Evolutionary conservation across 176 grass and related monocot genomes (phyloP).

Genomic region (Carex cristatella): DNA sequence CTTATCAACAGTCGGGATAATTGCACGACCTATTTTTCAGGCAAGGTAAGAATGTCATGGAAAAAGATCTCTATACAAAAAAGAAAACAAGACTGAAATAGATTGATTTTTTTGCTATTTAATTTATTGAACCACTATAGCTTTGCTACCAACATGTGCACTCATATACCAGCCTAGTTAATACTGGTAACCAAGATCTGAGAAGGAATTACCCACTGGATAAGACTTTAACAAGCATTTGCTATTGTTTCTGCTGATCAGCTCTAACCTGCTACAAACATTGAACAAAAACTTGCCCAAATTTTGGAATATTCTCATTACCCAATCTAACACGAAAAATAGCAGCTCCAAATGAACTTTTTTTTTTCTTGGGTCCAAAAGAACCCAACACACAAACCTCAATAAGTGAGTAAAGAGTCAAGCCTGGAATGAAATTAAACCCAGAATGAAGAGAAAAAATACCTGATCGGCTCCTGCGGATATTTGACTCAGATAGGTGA

Average conservation of each 20-base stretch:
- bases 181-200: neutral
- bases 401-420: neutral
- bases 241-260: neutral
- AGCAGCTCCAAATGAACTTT: neutral
- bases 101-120: neutral
- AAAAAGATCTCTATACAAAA: neutral
- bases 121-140: neutral
- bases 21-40: neutral
- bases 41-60: neutral
- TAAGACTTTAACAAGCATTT: neutral
- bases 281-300: neutral
- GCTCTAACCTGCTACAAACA: neutral
- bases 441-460: neutral
- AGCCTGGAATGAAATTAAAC: neutral
- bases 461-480: conserved; percentile 13
- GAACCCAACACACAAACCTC: neutral
- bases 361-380: neutral
- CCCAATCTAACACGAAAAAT: neutral
- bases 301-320: neutral
- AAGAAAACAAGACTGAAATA: neutral
- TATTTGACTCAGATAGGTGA: neutral
- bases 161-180: neutral
- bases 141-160: neutral
- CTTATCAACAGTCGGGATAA: neutral
- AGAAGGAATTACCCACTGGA: neutral